phyloP scores from a whole-genome alignment of 83 land plant species.

The Thuja plicata region DNA sequence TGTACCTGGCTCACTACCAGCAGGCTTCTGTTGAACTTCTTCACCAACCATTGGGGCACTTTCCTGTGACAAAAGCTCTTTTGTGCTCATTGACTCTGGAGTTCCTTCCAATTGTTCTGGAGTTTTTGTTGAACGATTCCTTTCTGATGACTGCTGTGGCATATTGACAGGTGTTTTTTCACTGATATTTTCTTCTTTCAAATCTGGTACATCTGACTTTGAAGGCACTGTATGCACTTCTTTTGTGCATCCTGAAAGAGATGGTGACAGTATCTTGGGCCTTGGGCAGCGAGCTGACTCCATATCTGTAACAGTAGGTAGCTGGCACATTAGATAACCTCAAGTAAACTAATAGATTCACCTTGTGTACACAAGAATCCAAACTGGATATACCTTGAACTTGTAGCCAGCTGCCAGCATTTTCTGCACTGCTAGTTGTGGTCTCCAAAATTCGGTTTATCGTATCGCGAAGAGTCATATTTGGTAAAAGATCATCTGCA shows the following conservation, averaged over 20 bases:
- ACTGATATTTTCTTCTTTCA: slow-evolving; percentile 23
- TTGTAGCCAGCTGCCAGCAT: slow-evolving; percentile 70
- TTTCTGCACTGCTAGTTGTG: slow-evolving; percentile 79
- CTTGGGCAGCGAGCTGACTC: slow-evolving; percentile 68
- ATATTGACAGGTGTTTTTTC: slow-evolving; percentile 24
- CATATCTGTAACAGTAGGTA: slow-evolving; percentile 59
- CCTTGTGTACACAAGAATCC: neutral
- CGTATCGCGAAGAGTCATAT: slow-evolving; percentile 76
- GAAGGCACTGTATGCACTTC: slow-evolving; percentile 28
- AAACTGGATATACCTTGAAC: slow-evolving; percentile 53
- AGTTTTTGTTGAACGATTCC: slow-evolving; percentile 27
- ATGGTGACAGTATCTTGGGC: slow-evolving; percentile 62
- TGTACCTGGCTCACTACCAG: slow-evolving; percentile 51
- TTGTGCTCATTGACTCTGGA: slow-evolving; percentile 51
- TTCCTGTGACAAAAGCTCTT: slow-evolving; percentile 63
- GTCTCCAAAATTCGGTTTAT: slow-evolving; percentile 73
- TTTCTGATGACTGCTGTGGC: slow-evolving; percentile 32
- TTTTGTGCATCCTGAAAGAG: slow-evolving; percentile 66
- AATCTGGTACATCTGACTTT: slow-evolving; percentile 12
- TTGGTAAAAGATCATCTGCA: slow-evolving; percentile 91
- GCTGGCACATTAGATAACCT: neutral
- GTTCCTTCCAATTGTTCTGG: slow-evolving; percentile 62
- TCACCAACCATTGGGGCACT: slow-evolving; percentile 58
- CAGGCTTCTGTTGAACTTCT: slow-evolving; percentile 71
- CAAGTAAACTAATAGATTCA: neutral